A percentile compares a stretch with the other conserved stretches of the same genome.
Conservation (phyloP, 805 yeast species). For the Starmerella apicola region DNA sequence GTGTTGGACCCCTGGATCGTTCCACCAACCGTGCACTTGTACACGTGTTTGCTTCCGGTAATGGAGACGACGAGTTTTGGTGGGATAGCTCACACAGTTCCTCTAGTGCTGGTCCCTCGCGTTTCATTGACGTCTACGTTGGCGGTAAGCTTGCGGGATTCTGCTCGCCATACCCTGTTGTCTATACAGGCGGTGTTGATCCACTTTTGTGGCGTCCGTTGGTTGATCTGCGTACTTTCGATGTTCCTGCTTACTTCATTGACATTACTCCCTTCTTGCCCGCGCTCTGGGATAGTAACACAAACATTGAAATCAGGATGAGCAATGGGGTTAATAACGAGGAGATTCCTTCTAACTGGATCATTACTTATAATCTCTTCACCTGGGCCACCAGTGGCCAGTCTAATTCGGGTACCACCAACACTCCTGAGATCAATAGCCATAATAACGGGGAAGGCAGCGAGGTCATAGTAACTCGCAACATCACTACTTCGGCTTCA, state of each 20-base stretch:
- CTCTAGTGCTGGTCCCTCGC: constrained; percentile 21
- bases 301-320: constrained; percentile 42
- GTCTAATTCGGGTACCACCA: constrained; percentile 13
- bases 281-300: constrained; percentile 43
- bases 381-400: constrained; percentile 24
- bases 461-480: constrained; percentile 6
- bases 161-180: constrained; percentile 56
- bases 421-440: constrained; percentile 3
- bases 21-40: constrained; percentile 34
- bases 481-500: constrained; percentile 12
- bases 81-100: constrained; percentile 32
- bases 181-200: constrained; percentile 70
- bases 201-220: constrained; percentile 75
- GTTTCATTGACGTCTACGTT: constrained; percentile 51
- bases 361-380: constrained; percentile 25
- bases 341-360: constrained; percentile 24
- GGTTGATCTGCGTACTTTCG: constrained; percentile 63
- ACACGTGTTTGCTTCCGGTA: constrained; percentile 57
- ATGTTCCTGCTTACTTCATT: constrained; percentile 53
- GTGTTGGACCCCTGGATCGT: constrained; percentile 13
- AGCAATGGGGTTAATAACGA: constrained; percentile 24
- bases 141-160: constrained; percentile 49
- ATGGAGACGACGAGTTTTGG: constrained; percentile 77
- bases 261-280: constrained; percentile 65
- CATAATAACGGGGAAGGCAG: not conserved